Percentiles rank a stretch among this genome's conserved stretches.
These are phyloP conservation scores for Aspergillus ochraceoroseus DNA, from an alignment of 2,329 filamentous ascomycete species.

Conservation along the genomic window DNA sequence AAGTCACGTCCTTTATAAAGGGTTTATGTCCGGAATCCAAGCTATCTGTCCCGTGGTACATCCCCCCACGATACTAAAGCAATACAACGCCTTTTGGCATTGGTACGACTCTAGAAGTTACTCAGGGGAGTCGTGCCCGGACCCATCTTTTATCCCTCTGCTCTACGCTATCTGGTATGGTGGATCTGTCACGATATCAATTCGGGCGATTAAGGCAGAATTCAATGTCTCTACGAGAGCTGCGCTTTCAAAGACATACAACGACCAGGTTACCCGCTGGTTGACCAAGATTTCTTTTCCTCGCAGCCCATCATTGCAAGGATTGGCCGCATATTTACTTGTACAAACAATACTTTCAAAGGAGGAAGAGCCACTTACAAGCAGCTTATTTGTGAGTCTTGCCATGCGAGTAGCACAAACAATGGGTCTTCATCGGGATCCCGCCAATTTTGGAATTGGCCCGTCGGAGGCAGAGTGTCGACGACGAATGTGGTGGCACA, in stretches of 20 bases:
- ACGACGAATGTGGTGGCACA: constrained; percentile 48
- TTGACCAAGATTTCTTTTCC: constrained; percentile 44
- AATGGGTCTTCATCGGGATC: constrained; percentile 48
- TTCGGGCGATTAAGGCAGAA: constrained; percentile 40
- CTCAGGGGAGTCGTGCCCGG: constrained; percentile 36
- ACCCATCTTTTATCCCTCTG: constrained; percentile 43
- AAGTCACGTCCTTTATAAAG: constrained; percentile 46
- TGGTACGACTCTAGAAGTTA: constrained; percentile 42
- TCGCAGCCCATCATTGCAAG: constrained; percentile 43
- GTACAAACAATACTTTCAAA: constrained; percentile 46
- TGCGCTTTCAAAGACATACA: constrained; percentile 36
- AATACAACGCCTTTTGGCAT: constrained; percentile 45
- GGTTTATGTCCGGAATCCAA: constrained; percentile 46
- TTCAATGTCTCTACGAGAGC: constrained; percentile 37
- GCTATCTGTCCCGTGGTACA: constrained; percentile 45
- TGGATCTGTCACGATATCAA: constrained; percentile 45
- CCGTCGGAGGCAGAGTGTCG: constrained; percentile 45
- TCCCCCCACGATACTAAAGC: constrained; percentile 40
- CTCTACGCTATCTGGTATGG: constrained; percentile 48
- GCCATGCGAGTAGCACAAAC: constrained; percentile 47
- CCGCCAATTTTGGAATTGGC: constrained; percentile 45
- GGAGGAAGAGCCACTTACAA: constrained; percentile 48
- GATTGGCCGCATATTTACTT: constrained; percentile 46
- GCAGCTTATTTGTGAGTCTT: constrained; percentile 47
- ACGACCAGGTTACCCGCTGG: constrained; percentile 44